These are phyloP conservation scores for Naganishia antarctica DNA, from an alignment of 768 basidiomycete species.

Conservation along the genomic window DNA sequence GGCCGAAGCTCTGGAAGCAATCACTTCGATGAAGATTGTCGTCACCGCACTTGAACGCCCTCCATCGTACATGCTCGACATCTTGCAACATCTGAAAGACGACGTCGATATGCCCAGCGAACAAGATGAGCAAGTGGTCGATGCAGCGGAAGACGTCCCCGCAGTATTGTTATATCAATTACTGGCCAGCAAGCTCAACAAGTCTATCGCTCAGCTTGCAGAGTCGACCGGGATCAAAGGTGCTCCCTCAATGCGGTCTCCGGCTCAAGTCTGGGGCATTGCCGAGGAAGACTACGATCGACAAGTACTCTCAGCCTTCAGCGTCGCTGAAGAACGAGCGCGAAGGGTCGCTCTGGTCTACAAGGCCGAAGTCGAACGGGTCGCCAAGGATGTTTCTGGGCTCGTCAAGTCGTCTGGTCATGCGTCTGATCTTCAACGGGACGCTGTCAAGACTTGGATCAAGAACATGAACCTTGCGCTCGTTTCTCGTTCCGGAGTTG, in stretches of 20 bases:
- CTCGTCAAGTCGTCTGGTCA: neutral
- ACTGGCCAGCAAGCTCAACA: slow-evolving; percentile 37
- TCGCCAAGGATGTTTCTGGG: slow-evolving; percentile 24
- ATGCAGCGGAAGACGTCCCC: slow-evolving; percentile 47
- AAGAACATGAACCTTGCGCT: slow-evolving; percentile 23
- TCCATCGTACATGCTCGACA: slow-evolving; percentile 26
- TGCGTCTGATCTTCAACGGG: slow-evolving; percentile 7
- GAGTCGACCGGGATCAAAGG: neutral
- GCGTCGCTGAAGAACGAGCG: slow-evolving; percentile 44
- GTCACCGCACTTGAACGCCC: slow-evolving; percentile 34
- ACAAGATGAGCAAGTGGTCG: slow-evolving; percentile 41
- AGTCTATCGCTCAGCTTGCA: neutral
- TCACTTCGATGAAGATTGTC: slow-evolving; percentile 41
- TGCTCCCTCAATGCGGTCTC: slow-evolving; percentile 15
- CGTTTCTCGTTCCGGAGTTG: slow-evolving; percentile 5
- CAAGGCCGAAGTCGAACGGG: slow-evolving; percentile 44
- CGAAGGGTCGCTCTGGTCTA: slow-evolving; percentile 38
- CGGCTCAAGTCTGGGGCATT: slow-evolving; percentile 42
- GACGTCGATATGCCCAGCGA: slow-evolving; percentile 37
- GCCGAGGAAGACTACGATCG: slow-evolving; percentile 41
- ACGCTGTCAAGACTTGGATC: slow-evolving; percentile 21
- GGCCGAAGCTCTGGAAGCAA: slow-evolving; percentile 45
- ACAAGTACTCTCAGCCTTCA: slow-evolving; percentile 44
- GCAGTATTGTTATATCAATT: slow-evolving; percentile 42
- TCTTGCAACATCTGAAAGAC: slow-evolving; percentile 40